phyloP scores from a whole-genome alignment of 176 grass and related monocot genomes.

The Microstegium vimineum region DNA sequence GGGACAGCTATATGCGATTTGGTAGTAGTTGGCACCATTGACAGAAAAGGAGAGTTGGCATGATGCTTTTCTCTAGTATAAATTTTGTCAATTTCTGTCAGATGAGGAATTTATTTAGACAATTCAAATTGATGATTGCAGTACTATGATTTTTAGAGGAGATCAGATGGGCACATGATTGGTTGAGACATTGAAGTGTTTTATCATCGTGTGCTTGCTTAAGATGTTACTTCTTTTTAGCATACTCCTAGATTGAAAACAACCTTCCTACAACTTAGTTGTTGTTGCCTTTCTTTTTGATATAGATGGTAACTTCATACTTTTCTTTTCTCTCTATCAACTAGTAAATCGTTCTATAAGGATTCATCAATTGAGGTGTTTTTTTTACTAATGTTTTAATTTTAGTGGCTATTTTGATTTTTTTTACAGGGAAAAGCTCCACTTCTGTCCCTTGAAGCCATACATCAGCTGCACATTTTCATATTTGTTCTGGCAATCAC shows the following conservation, averaged over 20 bases:
- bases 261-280: too few relatives aligned
- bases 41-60: neutral
- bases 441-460: conserved; percentile 77
- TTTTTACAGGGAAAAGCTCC: conserved; percentile 61
- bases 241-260: too few relatives aligned
- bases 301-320: neutral
- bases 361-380: neutral
- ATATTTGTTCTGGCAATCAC: conserved; percentile 88
- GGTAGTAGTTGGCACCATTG: neutral
- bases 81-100: neutral
- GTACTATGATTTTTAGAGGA: neutral
- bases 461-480: conserved; percentile 90
- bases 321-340: neutral
- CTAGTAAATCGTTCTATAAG: neutral
- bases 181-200: neutral
- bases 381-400: neutral
- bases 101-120: neutral
- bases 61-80: neutral
- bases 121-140: neutral
- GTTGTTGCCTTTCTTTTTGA: neutral
- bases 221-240: neutral
- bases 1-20: neutral
- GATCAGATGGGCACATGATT: neutral
- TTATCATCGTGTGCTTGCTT: neutral
- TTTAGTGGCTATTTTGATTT: conserved; percentile 6